Conservation (phyloP, 192 early-diverging fungal genomes). For the Coemansia erecta region DNA sequence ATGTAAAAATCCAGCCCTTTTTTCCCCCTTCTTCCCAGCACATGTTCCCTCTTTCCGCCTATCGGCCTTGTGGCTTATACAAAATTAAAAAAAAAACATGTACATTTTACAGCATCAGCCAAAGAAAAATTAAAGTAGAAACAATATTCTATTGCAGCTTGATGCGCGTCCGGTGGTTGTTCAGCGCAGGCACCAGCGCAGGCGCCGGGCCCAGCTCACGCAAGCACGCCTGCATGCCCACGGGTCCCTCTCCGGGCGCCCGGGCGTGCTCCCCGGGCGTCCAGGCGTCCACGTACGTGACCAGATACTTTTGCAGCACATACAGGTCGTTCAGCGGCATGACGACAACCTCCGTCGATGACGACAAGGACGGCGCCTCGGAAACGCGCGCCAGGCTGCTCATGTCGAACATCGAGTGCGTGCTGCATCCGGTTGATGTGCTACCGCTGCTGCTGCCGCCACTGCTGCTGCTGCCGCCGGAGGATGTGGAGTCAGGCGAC, state of each 20-base stretch:
- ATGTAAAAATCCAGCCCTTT: too few species aligned
- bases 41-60: too few species aligned
- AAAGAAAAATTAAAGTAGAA: too few species aligned
- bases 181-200: conserved; percentile 11
- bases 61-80: too few species aligned
- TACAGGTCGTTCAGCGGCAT: conserved; percentile 48
- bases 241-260: not conserved
- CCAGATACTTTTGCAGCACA: conserved; percentile 48
- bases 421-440: conserved; percentile 19
- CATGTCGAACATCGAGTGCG: conserved; percentile 34
- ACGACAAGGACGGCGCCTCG: not conserved
- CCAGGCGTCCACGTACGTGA: conserved; percentile 40
- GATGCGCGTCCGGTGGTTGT: conserved; percentile 42
- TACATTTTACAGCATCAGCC: too few species aligned
- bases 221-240: conserved; percentile 34
- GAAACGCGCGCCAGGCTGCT: not conserved
- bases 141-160: conserved; percentile 1
- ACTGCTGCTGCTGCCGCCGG: conserved; percentile 2
- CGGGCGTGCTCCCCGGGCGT: conserved; percentile 15
- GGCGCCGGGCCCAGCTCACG: conserved; percentile 23
- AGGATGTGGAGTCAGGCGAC: too few species aligned
- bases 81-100: not conserved
- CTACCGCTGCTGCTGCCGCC: conserved; percentile 7
- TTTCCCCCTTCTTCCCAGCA: too few species aligned
- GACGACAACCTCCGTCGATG: too few species aligned